These are phyloP conservation scores for Penicillium sp. DNA, from an alignment of 2,329 filamentous ascomycete genomes.

Conservation along the genomic window DNA sequence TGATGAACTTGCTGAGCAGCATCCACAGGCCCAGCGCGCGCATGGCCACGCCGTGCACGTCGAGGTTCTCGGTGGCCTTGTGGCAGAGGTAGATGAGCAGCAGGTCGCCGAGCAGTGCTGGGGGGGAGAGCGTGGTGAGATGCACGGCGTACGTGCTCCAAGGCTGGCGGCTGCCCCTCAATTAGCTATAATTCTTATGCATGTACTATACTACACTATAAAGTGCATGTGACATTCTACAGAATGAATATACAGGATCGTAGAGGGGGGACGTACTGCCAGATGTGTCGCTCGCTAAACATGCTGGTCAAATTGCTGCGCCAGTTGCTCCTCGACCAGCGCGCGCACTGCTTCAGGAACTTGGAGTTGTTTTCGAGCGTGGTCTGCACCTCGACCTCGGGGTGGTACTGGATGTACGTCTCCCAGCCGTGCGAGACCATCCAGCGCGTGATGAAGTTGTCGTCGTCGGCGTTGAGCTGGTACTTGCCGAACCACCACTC, in stretches of 20 bases:
- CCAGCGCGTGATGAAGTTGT: conserved; percentile 98
- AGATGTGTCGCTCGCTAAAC: conserved; percentile 76
- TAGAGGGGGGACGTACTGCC: conserved; percentile 63
- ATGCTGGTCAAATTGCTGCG: conserved; percentile 92
- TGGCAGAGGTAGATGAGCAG: conserved; percentile 66
- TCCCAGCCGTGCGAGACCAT: conserved; percentile 88
- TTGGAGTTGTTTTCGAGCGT: conserved; percentile 85
- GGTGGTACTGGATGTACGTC: conserved; percentile 92
- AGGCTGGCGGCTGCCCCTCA: conserved; percentile 66
- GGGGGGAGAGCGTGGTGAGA: conserved; percentile 85
- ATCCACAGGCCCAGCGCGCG: conserved; percentile 68
- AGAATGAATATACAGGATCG: not conserved
- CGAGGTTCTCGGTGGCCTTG: conserved; percentile 61
- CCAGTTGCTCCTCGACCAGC: conserved; percentile 98
- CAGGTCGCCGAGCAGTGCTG: conserved; percentile 75
- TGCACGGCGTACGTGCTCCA: conserved; percentile 95
- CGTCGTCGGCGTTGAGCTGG: conserved; percentile 92
- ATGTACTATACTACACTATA: conserved; percentile 8
- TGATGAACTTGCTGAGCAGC: conserved; percentile 87
- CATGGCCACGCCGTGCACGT: conserved; percentile 54
- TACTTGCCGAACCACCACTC: conserved; percentile 74
- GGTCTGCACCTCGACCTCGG: conserved; percentile 85
- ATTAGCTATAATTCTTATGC: conserved; percentile 22
- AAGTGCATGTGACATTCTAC: conserved; percentile 11
- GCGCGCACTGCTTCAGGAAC: conserved; percentile 87